These are phyloP conservation scores for Hypoxylon sp. DNA, from an alignment of 2,329 filamentous ascomycete species.

Conservation along the genomic window DNA sequence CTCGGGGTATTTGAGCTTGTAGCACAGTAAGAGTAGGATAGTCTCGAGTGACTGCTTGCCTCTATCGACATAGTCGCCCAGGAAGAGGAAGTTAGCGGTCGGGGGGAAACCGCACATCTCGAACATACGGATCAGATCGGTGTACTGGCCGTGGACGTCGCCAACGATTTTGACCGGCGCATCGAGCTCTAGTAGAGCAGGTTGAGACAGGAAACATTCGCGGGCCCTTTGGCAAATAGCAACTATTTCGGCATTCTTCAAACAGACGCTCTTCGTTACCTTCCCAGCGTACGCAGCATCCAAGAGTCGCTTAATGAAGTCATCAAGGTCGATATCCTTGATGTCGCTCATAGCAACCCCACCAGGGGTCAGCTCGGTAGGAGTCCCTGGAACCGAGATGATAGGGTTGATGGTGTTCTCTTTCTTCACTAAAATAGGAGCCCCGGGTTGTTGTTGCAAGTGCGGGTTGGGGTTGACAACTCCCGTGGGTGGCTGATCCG, in stretches of 20 bases:
- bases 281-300: conserved; percentile 97
- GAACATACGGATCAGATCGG: conserved; percentile 94
- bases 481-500: conserved; percentile 85
- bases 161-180: conserved; percentile 98
- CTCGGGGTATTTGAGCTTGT: conserved; percentile 96
- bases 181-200: conserved; percentile 89
- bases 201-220: conserved; percentile 91
- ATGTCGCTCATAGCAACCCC: conserved; percentile 88
- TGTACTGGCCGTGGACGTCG: conserved; percentile 96
- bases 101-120: conserved; percentile 99
- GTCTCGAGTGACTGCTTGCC: conserved; percentile 97
- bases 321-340: conserved; percentile 93
- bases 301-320: conserved; percentile 94
- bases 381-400: conserved; percentile 48
- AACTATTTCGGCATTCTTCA: conserved; percentile 97
- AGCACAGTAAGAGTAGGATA: conserved; percentile 90
- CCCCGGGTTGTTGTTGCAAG: conserved; percentile 75
- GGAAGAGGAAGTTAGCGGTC: conserved; percentile 89
- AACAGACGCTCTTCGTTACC: conserved; percentile 95
- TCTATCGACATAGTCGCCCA: conserved; percentile 96
- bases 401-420: conserved; percentile 78
- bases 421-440: conserved; percentile 89
- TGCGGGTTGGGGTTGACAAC: conserved; percentile 67
- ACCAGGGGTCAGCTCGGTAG: conserved; percentile 60
- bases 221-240: conserved; percentile 91